Conservation (phyloP, 352 stramenopile species). For the Phytopythium vexans region DNA sequence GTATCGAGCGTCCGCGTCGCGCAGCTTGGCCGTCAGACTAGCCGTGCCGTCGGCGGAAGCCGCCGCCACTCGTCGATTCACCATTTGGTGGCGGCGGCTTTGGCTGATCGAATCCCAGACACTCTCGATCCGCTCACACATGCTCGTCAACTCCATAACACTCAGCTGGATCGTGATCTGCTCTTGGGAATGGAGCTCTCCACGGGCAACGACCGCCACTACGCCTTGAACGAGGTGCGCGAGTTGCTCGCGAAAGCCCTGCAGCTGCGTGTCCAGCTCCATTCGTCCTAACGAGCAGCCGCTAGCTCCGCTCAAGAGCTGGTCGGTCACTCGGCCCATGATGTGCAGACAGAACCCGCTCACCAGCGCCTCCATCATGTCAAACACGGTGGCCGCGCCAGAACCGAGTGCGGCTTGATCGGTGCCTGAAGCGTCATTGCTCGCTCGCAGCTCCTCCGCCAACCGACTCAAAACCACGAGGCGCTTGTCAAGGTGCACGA, state of each 20-base stretch:
- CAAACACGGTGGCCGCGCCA: slow-evolving; percentile 9
- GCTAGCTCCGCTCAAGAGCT: slow-evolving; percentile 34
- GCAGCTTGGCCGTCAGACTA: not conserved
- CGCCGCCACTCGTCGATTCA: slow-evolving; percentile 12
- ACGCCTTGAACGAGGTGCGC: slow-evolving; percentile 12
- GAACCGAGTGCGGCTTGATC: too few relatives aligned
- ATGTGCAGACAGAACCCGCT: slow-evolving; percentile 58
- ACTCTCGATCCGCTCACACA: slow-evolving; percentile 46
- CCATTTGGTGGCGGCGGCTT: slow-evolving; percentile 30
- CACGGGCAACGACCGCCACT: slow-evolving; percentile 2
- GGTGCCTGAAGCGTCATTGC: too few relatives aligned
- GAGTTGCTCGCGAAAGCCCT: slow-evolving; percentile 35
- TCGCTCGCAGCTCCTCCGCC: not conserved
- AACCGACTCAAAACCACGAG: too few relatives aligned
- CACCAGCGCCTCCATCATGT: slow-evolving; percentile 40
- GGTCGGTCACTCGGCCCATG: slow-evolving; percentile 42
- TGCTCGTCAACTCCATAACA: slow-evolving; percentile 32
- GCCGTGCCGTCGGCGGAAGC: not conserved
- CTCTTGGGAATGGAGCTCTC: not conserved
- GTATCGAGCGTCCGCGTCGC: not conserved
- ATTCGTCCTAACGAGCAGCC: slow-evolving; percentile 16
- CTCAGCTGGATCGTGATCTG: slow-evolving; percentile 9
- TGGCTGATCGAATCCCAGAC: slow-evolving; percentile 43
- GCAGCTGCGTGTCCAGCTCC: slow-evolving; percentile 39
- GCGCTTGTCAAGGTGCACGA: too few relatives aligned